Evolutionary conservation across 1,284 basidiomycete species (phyloP), one percentile per base, ranked within the genome.

Genomic region (Ganoderma boninense): DNA sequence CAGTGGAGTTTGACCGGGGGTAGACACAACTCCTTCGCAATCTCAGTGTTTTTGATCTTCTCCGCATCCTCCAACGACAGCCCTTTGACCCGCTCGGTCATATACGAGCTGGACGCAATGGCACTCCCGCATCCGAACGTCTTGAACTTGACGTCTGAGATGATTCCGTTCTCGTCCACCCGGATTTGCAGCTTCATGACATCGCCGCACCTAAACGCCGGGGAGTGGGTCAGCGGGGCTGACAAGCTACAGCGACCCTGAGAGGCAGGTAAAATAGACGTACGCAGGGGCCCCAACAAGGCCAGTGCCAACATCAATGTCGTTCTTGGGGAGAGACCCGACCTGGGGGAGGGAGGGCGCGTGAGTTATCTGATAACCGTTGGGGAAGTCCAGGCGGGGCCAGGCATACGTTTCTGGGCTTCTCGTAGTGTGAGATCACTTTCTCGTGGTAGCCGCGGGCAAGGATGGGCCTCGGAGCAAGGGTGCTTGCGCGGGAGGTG

Each of bases 131-230:
- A 97, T 18, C 97, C 97, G 81, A 98, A 98, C 0, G 97, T 98
- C 87, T 98, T 99, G 89, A 99, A 99, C 84, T 97, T 98, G 82
- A 99, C 98, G 80, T 99, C 97, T 68, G 94, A 95, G 80, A 99
- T 99, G 83, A 98, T 90, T 56, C 96, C 94, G 63, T 95, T 88
- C 74, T 98, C 97, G 82, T 97, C 93, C 70, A 99, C 98, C 77
- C 96, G 95, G 81, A 99, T 99, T 82, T 98, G 97, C 32, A 99
- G 91, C 84, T 99, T 99, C 97, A 99, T 99, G 64, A 99, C 97
- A 84, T 98, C 97, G 77, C 90, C 91, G 78, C 93, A 96, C 14
- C 93, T 95, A 11, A 76, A 54, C 64, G 65, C 68, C 56, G 40
- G 52, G 54, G 63, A 69, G 60, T 64, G 61, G 64, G 76, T 71